Percentiles rank a stretch among this genome's conserved stretches.
phyloP scores from a whole-genome alignment of 768 basidiomycete species.

The Hirschioporus abietinus region DNA sequence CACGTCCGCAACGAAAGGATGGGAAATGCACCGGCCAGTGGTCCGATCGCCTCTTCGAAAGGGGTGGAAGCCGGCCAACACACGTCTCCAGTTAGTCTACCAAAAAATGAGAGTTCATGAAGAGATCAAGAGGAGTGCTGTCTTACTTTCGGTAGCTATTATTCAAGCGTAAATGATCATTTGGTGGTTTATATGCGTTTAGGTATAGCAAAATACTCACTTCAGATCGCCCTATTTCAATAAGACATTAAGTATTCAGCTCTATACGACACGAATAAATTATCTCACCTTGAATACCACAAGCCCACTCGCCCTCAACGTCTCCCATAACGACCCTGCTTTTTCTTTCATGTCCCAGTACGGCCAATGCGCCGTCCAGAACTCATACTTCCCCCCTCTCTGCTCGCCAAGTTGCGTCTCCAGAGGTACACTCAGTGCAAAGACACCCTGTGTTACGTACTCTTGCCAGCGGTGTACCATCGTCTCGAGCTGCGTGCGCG shows the following conservation, averaged over 20 bases:
- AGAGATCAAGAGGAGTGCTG: conserved; percentile 5
- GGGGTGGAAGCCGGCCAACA: conserved; percentile 80
- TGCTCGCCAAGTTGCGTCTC: conserved; percentile 53
- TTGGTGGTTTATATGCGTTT: conserved; percentile 5
- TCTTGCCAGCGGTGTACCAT: conserved; percentile 69
- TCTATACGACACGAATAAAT: not conserved
- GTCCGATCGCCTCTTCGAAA: conserved; percentile 71
- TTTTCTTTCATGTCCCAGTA: conserved; percentile 68
- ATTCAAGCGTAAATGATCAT: conserved; percentile 7
- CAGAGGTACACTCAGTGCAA: conserved; percentile 63
- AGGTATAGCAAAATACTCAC: conserved; percentile 39
- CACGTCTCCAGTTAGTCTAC: conserved; percentile 85
- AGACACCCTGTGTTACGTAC: conserved; percentile 66
- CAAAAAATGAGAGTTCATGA: conserved; percentile 2
- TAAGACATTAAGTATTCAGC: not conserved
- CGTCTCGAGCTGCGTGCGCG: conserved; percentile 40
- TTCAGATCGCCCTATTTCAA: conserved; percentile 78
- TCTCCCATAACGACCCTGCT: conserved; percentile 45
- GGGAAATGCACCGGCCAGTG: conserved; percentile 73
- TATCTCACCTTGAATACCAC: conserved; percentile 77
- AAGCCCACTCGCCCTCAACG: conserved; percentile 51
- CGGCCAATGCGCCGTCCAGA: conserved; percentile 73
- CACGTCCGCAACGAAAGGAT: conserved; percentile 84
- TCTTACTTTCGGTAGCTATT: conserved; percentile 80
- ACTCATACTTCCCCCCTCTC: conserved; percentile 31